phyloP scores from a whole-genome alignment of 176 grass and related monocot genomes.

The Musa acuminata region DNA sequence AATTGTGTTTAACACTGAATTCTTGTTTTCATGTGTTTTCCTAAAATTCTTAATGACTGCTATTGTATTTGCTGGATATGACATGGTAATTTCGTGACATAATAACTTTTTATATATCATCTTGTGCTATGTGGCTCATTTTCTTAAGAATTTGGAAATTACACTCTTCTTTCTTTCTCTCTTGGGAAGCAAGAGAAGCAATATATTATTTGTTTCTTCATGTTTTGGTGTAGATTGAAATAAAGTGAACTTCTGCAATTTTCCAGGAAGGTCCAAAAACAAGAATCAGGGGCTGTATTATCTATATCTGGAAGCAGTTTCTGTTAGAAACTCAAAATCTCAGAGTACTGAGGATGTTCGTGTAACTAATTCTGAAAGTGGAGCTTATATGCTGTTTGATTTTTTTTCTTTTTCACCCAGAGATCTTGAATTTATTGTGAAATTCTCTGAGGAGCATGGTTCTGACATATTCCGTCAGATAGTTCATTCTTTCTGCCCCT shows the following conservation, averaged over 20 bases:
- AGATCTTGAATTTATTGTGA: constrained; percentile 40
- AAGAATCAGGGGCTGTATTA: constrained; percentile 72
- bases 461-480: constrained; percentile 71
- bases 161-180: background rate
- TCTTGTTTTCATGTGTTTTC: background rate
- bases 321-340: constrained; percentile 51
- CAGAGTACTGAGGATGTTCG: constrained; percentile 36
- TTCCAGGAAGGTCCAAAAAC: constrained; percentile 66
- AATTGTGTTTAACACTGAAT: background rate
- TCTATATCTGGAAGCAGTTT: constrained; percentile 80
- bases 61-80: background rate
- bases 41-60: background rate
- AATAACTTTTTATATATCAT: no score
- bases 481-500: constrained; percentile 88
- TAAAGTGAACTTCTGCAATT: constrained; percentile 20
- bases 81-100: no score
- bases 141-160: background rate
- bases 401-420: constrained; percentile 45
- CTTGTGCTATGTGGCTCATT: background rate
- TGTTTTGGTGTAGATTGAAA: constrained; percentile 10
- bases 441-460: constrained; percentile 59
- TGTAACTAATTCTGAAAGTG: constrained; percentile 26
- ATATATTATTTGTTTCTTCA: background rate
- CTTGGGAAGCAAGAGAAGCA: background rate
- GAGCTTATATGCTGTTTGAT: constrained; percentile 24